A percentile compares a stretch with the other conserved stretches of the same genome.
phyloP scores from a whole-genome alignment of 208 protist genomes.

The Trypanosomatidae sp. region DNA sequence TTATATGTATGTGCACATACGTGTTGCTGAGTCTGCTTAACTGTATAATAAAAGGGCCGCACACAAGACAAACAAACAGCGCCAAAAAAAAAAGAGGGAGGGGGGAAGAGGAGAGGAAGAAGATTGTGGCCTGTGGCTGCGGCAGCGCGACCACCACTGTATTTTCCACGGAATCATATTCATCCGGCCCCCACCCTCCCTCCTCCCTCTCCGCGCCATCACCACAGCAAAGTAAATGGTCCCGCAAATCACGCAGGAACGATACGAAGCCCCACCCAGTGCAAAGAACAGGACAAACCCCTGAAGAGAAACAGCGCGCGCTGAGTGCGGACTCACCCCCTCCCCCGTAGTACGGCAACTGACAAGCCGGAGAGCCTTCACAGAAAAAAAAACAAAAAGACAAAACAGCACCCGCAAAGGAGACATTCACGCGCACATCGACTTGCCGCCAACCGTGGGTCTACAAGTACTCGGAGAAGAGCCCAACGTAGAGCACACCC shows the following conservation, averaged over 20 bases:
- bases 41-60: background rate
- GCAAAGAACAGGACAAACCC: background rate
- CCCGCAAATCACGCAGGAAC: background rate
- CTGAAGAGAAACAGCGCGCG: background rate
- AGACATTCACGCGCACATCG: no score
- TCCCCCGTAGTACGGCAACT: background rate
- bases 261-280: background rate
- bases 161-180: background rate
- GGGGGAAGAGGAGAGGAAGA: no score
- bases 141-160: background rate
- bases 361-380: background rate
- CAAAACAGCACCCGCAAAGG: background rate
- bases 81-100: no score
- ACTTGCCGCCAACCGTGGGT: background rate
- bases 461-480: slow-evolving; percentile 68
- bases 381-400: background rate
- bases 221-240: background rate
- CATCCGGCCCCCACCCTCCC: background rate
- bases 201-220: background rate
- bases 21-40: background rate
- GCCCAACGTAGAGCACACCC: slow-evolving; percentile 62
- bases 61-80: background rate
- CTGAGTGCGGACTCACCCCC: background rate
- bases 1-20: background rate
- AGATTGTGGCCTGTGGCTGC: background rate